Percentiles rank a stretch among this genome's conserved stretches.
Evolutionary conservation across 1,284 basidiomycete genomes (phyloP).

Genomic region (Boletus hoseneyae): DNA sequence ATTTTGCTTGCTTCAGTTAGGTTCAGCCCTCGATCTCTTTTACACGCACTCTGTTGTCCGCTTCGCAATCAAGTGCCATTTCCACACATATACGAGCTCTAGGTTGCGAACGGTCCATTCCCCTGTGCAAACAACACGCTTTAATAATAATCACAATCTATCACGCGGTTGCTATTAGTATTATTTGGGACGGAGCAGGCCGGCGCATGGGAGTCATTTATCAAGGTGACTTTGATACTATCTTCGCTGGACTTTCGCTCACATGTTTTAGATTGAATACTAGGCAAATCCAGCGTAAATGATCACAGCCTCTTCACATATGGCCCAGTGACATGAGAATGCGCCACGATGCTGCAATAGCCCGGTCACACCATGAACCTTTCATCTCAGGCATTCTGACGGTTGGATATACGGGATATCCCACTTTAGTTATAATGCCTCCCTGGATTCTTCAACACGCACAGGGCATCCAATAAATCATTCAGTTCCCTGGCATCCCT

Average conservation of each 20-base stretch:
- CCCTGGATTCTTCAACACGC: conserved; percentile 10
- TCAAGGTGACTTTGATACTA: conserved; percentile 12
- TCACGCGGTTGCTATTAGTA: conserved; percentile 16
- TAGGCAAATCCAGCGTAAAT: conserved; percentile 10
- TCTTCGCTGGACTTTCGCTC: conserved; percentile 18
- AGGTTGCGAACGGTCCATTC: conserved; percentile 2
- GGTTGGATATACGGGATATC: conserved; percentile 3
- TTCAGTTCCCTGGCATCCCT: conserved; percentile 14
- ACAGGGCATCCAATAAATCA: conserved; percentile 17
- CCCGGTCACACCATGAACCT: conserved; percentile 9
- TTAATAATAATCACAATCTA: conserved; percentile 17
- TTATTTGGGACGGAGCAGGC: conserved; percentile 13
- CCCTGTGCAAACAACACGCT: conserved; percentile 4
- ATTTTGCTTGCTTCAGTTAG: conserved; percentile 14
- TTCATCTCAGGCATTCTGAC: conserved; percentile 18
- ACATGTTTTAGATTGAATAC: conserved; percentile 11
- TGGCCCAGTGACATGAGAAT: conserved; percentile 22
- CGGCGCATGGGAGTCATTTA: conserved; percentile 17
- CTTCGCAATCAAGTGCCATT: conserved; percentile 16
- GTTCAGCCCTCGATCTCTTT: conserved; percentile 10
- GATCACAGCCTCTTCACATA: conserved; percentile 24
- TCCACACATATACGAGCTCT: conserved; percentile 4
- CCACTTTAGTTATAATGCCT: conserved; percentile 16
- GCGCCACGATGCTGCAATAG: conserved; percentile 18
- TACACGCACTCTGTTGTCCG: conserved; percentile 20